Base-by-base conservation (phyloP, 2,329 filamentous ascomycete species). In the Fonsecaea pugnacius region DNA sequence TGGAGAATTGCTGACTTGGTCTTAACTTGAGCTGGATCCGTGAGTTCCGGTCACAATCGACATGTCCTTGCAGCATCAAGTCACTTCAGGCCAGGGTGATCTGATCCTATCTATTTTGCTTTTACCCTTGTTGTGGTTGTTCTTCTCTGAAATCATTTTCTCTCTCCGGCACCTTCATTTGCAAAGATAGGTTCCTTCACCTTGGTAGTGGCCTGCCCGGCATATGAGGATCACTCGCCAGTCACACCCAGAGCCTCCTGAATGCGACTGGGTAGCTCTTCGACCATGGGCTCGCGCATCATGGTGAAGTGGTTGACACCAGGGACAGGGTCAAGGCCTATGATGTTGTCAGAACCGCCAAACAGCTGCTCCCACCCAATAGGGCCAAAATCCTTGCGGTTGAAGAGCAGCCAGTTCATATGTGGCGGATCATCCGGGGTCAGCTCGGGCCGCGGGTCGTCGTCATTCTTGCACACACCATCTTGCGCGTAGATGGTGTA, bases 401-500 rank as follows among this genome's bases (percentile, higher is more conserved):
- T 36, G 33, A 38, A 30, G 32, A 58, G 32, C 53, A 58, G 43
- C 40, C 40, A 63, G 27, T 16, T 58, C 60, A 30, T 57, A n/a
- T 36, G 36, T 40, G 46, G 53, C 54, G 53, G 48, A n/a, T 63
- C 54, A 21, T 53, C 51, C 33, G 51, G 51, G 9, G 27, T 32
- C 3, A 32, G 24, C 51, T 53, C 12, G 18, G 27, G 24, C n/a
- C 51, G 24, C 54, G 43, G 54, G 24, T 36, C 40, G 27, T 35
- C 18, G 54, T 24, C 32, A 21, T 46, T 58, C 54, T 58, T 63
- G 30, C 54, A 52, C 30, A 63, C 54, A 58, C 53, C 53, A 12
- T 52, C 33, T 18, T n/a, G 30, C 2, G 62, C 57, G 51, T 63
- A 67, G 54, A 67, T 53, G 36, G 64, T 60, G 53, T 40, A 65